phyloP scores from a whole-genome alignment of 495 filamentous ascomycete genomes.

The Talaromyces wortmannii region DNA sequence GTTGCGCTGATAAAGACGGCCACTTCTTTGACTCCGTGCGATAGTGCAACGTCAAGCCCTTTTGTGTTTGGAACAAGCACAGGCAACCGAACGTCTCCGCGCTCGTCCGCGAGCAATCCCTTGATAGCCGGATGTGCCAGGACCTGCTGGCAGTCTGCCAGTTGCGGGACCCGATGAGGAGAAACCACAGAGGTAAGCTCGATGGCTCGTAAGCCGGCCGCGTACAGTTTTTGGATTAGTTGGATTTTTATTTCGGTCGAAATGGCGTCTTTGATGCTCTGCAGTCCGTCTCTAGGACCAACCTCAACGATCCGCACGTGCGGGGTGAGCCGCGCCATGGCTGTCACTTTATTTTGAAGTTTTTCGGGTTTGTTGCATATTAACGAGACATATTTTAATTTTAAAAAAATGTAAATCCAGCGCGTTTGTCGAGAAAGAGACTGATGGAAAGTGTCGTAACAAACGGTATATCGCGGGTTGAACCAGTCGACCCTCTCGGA shows the following conservation, averaged over 20 bases:
- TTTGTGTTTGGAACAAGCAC: constrained; percentile 37
- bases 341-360: neutral
- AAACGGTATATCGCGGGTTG: too few relatives aligned
- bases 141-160: constrained; percentile 32
- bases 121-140: constrained; percentile 10
- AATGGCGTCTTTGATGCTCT: constrained; percentile 29
- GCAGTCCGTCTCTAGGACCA: constrained; percentile 39
- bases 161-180: constrained; percentile 31
- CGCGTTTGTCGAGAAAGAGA: too few relatives aligned
- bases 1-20: constrained; percentile 37
- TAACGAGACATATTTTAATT: too few relatives aligned
- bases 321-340: constrained; percentile 2
- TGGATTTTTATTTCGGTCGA: constrained; percentile 31
- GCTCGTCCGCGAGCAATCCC: neutral
- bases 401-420: too few relatives aligned
- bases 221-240: constrained; percentile 24
- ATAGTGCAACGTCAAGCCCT: constrained; percentile 26
- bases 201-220: constrained; percentile 25
- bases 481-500: too few relatives aligned
- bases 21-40: constrained; percentile 25
- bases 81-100: constrained; percentile 13
- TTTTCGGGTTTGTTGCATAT: neutral
- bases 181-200: constrained; percentile 40
- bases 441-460: too few relatives aligned
- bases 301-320: constrained; percentile 38